Evolutionary conservation across 2,329 filamentous ascomycete genomes (phyloP).

Genomic region (Plectosphaerella sp.): DNA sequence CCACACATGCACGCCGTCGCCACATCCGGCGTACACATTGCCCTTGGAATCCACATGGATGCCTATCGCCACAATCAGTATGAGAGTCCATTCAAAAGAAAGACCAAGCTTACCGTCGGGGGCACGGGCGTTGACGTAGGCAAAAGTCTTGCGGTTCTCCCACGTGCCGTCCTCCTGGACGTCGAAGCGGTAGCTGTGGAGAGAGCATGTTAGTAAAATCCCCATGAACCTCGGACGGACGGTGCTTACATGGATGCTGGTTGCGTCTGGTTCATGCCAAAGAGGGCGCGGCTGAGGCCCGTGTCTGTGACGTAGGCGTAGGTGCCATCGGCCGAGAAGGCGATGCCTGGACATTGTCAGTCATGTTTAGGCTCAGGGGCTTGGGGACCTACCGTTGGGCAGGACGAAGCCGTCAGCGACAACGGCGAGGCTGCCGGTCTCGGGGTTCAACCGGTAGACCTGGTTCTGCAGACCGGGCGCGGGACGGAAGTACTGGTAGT

Average conservation of each 20-base stretch:
- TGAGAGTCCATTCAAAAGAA: too few species aligned
- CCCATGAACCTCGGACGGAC: background rate
- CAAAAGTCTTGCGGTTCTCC: slow-evolving; percentile 49
- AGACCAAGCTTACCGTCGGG: slow-evolving; percentile 46
- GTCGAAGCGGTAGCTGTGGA: slow-evolving; percentile 39
- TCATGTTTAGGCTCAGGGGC: rapidly evolving
- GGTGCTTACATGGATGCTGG: slow-evolving; percentile 42
- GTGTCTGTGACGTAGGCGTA: slow-evolving; percentile 54
- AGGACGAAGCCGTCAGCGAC: slow-evolving; percentile 54
- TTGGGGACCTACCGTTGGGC: slow-evolving; percentile 37
- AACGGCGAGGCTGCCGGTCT: slow-evolving; percentile 44
- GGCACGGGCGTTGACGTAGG: slow-evolving; percentile 46
- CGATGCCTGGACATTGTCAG: slow-evolving; percentile 28
- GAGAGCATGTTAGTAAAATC: slow-evolving; percentile 17
- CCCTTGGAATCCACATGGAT: slow-evolving; percentile 50
- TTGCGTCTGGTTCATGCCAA: slow-evolving; percentile 32
- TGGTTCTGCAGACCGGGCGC: slow-evolving; percentile 49
- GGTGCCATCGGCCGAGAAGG: slow-evolving; percentile 49
- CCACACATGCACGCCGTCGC: slow-evolving; percentile 46
- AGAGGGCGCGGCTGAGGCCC: slow-evolving; percentile 40
- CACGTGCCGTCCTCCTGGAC: slow-evolving; percentile 40
- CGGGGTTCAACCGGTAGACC: slow-evolving; percentile 51
- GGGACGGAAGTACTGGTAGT: slow-evolving; percentile 52
- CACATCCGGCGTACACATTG: slow-evolving; percentile 48
- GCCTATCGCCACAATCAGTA: slow-evolving; percentile 6